These are phyloP conservation scores for Rhodamnia rubescens DNA, from an alignment of 345 rosid genomes.

Conservation along the genomic window DNA sequence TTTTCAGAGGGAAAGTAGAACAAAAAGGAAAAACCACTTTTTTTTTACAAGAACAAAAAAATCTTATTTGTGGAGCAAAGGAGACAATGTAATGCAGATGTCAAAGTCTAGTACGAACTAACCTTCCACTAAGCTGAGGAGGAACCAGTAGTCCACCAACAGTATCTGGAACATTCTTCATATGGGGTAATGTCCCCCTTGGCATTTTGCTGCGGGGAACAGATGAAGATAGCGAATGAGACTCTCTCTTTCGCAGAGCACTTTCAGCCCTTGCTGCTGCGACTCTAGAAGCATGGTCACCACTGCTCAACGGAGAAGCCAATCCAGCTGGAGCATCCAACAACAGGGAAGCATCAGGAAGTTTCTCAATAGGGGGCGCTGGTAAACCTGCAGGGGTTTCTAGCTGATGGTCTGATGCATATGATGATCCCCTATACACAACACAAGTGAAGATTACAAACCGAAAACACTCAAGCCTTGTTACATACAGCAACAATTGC, in stretches of 20 bases:
- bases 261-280: conserved; percentile 67
- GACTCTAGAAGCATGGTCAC: conserved; percentile 65
- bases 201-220: conserved; percentile 48
- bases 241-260: conserved; percentile 57
- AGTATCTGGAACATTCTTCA: conserved; percentile 52
- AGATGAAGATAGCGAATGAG: conserved; percentile 24
- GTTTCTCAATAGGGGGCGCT: conserved; percentile 22
- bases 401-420: conserved; percentile 5
- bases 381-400: conserved; percentile 3
- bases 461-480: not conserved
- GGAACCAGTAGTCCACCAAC: conserved; percentile 55
- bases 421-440: conserved; percentile 18
- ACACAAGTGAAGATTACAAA: not conserved
- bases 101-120: not conserved
- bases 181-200: conserved; percentile 37
- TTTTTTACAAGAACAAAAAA: not conserved
- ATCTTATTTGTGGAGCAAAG: not conserved
- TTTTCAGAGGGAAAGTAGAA: not conserved
- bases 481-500: not conserved
- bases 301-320: conserved; percentile 7
- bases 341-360: conserved; percentile 81
- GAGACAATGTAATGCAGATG: not conserved
- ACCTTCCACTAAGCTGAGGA: conserved; percentile 91
- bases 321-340: conserved; percentile 39
- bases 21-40: not conserved